phyloP scores from a whole-genome alignment of 2,329 filamentous ascomycete species.

The Pestalotiopsis sp. region DNA sequence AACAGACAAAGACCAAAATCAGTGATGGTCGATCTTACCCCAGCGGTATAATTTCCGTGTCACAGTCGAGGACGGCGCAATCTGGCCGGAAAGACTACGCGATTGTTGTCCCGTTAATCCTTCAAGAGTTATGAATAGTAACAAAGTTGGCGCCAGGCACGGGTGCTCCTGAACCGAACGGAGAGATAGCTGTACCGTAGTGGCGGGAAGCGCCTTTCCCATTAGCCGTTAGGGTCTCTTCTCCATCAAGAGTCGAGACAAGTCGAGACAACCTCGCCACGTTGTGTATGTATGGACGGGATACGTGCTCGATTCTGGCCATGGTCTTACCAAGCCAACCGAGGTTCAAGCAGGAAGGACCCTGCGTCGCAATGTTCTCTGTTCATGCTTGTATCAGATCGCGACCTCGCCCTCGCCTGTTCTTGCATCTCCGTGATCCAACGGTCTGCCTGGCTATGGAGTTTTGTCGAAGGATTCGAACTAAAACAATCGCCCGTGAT shows the following conservation, averaged over 20 bases:
- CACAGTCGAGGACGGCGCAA: too few relatives aligned
- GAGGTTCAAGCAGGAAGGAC: not conserved
- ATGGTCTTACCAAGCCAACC: not conserved
- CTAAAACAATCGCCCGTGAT: not conserved
- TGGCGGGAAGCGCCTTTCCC: not conserved
- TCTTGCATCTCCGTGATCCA: too few relatives aligned
- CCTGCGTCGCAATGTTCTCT: not conserved
- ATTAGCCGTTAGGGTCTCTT: not conserved
- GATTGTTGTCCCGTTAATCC: not conserved
- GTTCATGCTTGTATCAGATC: too few relatives aligned
- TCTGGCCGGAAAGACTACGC: not conserved
- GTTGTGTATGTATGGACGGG: not conserved
- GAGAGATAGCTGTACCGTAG: not conserved
- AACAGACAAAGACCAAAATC: too few relatives aligned
- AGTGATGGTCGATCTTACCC: too few relatives aligned
- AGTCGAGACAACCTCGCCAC: not conserved
- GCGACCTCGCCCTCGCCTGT: too few relatives aligned
- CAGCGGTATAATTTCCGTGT: too few relatives aligned
- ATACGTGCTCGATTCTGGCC: not conserved
- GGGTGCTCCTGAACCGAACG: not conserved
- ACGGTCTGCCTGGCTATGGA: not conserved
- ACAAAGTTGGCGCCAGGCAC: not conserved
- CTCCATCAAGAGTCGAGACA: not conserved
- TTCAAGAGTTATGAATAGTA: not conserved
- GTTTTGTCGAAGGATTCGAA: not conserved